phyloP scores from a whole-genome alignment of 768 basidiomycete species.

The Boletus coccyginus region DNA sequence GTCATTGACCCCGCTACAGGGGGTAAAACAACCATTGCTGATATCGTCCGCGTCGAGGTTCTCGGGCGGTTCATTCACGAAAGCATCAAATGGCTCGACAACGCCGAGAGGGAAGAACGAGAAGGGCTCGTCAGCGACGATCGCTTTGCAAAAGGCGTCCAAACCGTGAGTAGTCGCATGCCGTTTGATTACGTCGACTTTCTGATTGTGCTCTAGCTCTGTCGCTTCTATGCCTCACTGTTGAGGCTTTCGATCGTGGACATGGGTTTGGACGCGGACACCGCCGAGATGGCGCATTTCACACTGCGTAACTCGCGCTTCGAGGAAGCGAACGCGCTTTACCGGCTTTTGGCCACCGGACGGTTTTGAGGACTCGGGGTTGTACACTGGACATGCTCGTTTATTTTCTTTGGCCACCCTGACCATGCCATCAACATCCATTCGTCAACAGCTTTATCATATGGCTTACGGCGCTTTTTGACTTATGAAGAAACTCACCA shows the following conservation, averaged over 20 bases:
- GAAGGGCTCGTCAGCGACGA: slow-evolving; percentile 72
- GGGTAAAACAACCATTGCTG: slow-evolving; percentile 58
- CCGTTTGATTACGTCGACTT: neutral
- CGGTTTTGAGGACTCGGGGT: slow-evolving; percentile 23
- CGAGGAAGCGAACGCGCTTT: slow-evolving; percentile 74
- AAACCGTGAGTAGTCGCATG: slow-evolving; percentile 50
- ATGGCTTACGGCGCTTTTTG: slow-evolving; percentile 12
- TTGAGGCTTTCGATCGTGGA: slow-evolving; percentile 67
- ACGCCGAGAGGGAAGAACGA: slow-evolving; percentile 64
- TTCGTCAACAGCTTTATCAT: slow-evolving; percentile 2
- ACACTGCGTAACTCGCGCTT: slow-evolving; percentile 67
- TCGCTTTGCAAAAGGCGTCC: slow-evolving; percentile 66
- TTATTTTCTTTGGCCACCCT: neutral
- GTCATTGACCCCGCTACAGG: slow-evolving; percentile 40
- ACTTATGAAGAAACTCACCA: slow-evolving; percentile 15
- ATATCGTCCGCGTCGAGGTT: slow-evolving; percentile 60
- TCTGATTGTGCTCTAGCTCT: slow-evolving; percentile 45
- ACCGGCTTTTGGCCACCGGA: slow-evolving; percentile 55
- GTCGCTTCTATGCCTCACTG: slow-evolving; percentile 72
- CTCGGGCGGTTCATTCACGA: slow-evolving; percentile 72
- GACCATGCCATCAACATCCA: neutral
- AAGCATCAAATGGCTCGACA: slow-evolving; percentile 66
- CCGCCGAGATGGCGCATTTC: slow-evolving; percentile 77
- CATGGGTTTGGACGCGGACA: slow-evolving; percentile 59
- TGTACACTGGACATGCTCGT: neutral